phyloP scores from a whole-genome alignment of 805 yeast species.

The Kazachstania taianensis region DNA sequence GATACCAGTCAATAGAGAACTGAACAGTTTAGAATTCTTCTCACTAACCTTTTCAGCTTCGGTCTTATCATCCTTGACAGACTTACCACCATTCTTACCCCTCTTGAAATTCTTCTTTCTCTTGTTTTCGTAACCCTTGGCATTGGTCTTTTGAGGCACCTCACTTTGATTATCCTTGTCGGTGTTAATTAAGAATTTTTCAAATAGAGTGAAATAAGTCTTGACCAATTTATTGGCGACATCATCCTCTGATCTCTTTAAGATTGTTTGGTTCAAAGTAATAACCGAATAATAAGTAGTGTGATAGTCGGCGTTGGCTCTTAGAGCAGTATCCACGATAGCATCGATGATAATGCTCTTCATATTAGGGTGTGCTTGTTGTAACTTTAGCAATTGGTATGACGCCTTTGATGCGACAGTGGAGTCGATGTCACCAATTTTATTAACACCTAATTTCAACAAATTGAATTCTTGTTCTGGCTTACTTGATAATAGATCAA shows the following conservation, averaged over 20 bases:
- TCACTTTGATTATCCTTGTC: slow-evolving; percentile 42
- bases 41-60: slow-evolving; percentile 64
- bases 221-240: slow-evolving; percentile 75
- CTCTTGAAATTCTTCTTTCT: slow-evolving; percentile 68
- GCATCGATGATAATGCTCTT: slow-evolving; percentile 69
- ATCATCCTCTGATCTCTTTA: slow-evolving; percentile 65
- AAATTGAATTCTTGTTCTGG: slow-evolving; percentile 96
- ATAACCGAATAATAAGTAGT: slow-evolving; percentile 80
- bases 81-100: slow-evolving; percentile 83
- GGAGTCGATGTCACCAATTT: slow-evolving; percentile 85
- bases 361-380: slow-evolving; percentile 95
- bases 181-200: slow-evolving; percentile 63
- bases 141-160: slow-evolving; percentile 22
- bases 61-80: slow-evolving; percentile 52
- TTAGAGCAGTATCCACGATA: slow-evolving; percentile 69
- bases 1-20: slow-evolving; percentile 87
- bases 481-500: slow-evolving; percentile 69
- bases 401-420: slow-evolving; percentile 87
- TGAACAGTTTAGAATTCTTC: slow-evolving; percentile 70
- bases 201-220: slow-evolving; percentile 80
- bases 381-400: slow-evolving; percentile 62
- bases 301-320: slow-evolving; percentile 70
- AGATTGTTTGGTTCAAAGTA: slow-evolving; percentile 86
- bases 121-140: slow-evolving; percentile 41
- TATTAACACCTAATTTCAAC: slow-evolving; percentile 80